Conservation (phyloP, 2,329 filamentous ascomycete genomes). For the Pseudomassariella vexata region DNA sequence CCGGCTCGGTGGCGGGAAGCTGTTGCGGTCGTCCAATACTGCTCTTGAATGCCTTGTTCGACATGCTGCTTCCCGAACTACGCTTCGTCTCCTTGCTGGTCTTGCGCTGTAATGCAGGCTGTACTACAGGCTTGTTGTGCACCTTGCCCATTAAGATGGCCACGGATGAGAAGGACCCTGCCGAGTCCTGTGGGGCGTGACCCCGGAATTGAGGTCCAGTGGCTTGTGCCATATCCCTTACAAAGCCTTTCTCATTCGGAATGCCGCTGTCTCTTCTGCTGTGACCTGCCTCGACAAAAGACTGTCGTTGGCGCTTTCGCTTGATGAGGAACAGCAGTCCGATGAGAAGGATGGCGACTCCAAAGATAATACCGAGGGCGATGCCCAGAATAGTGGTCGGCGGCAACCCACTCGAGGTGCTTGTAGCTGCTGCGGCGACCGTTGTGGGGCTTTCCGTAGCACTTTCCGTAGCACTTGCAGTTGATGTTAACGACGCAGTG, state of each 20-base stretch:
- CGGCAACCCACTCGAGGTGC: constrained; percentile 24
- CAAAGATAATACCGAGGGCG: constrained; percentile 75
- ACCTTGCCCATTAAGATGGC: constrained; percentile 61
- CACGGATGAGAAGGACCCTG: constrained; percentile 56
- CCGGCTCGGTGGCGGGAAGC: constrained; percentile 25
- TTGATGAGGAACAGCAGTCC: constrained; percentile 65
- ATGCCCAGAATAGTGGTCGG: constrained; percentile 68
- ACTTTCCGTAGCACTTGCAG: constrained; percentile 12
- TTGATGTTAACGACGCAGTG: constrained; percentile 18
- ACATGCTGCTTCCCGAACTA: constrained; percentile 46
- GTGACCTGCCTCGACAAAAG: constrained; percentile 41
- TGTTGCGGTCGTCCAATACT: constrained; percentile 52
- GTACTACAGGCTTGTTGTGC: constrained; percentile 30
- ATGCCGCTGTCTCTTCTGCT: constrained; percentile 35
- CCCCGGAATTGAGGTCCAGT: constrained; percentile 39
- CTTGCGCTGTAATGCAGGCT: constrained; percentile 38
- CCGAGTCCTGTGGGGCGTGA: constrained; percentile 47
- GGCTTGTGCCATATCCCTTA: constrained; percentile 38
- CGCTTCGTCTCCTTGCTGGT: constrained; percentile 51
- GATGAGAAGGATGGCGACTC: constrained; percentile 64
- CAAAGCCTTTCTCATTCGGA: constrained; percentile 53
- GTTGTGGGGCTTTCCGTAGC: constrained; percentile 8
- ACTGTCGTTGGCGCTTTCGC: constrained; percentile 51
- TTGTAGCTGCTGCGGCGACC: constrained; percentile 14
- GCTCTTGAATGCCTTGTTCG: constrained; percentile 58